These are phyloP conservation scores for Zygoascus sp. DNA, from an alignment of 1,139 yeast species.

Conservation along the genomic window DNA sequence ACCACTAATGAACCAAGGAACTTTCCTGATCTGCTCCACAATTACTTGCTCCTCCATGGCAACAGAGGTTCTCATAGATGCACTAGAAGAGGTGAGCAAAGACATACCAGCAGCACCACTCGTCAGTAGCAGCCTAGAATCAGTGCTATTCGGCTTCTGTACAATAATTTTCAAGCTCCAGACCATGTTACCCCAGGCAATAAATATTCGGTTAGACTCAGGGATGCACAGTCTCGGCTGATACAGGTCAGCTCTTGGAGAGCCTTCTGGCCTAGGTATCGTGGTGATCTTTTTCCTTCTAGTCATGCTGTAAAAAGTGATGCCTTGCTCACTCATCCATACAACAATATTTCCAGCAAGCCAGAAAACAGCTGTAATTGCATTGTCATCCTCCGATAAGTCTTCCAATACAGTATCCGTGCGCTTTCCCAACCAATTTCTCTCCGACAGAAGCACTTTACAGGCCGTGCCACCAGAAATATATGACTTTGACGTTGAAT, in stretches of 20 bases:
- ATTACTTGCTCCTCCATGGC: constrained; percentile 52
- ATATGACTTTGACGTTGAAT: constrained; percentile 56
- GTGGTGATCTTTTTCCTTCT: constrained; percentile 38
- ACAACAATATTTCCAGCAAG: constrained; percentile 55
- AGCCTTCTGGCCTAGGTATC: constrained; percentile 54
- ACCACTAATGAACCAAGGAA: constrained; percentile 84
- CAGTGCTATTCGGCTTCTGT: not conserved
- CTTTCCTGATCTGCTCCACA: constrained; percentile 50
- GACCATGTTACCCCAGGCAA: constrained; percentile 80
- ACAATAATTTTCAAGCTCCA: constrained; percentile 54
- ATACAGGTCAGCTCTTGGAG: constrained; percentile 74
- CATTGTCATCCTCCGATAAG: constrained; percentile 47
- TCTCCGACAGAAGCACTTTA: constrained; percentile 64
- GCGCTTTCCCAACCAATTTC: constrained; percentile 84
- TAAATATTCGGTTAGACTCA: constrained; percentile 61
- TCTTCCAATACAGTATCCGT: constrained; percentile 56
- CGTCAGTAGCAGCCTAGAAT: constrained; percentile 2
- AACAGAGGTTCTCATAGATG: constrained; percentile 25
- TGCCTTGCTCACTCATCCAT: constrained; percentile 86
- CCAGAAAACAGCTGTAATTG: constrained; percentile 63
- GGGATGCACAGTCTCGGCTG: constrained; percentile 75
- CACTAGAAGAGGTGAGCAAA: constrained; percentile 22
- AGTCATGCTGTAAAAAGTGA: constrained; percentile 37
- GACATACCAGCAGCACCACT: constrained; percentile 15
- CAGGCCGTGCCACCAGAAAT: constrained; percentile 93